Conservation (phyloP, 73 alveolate species). For the Stentor roeselii region DNA sequence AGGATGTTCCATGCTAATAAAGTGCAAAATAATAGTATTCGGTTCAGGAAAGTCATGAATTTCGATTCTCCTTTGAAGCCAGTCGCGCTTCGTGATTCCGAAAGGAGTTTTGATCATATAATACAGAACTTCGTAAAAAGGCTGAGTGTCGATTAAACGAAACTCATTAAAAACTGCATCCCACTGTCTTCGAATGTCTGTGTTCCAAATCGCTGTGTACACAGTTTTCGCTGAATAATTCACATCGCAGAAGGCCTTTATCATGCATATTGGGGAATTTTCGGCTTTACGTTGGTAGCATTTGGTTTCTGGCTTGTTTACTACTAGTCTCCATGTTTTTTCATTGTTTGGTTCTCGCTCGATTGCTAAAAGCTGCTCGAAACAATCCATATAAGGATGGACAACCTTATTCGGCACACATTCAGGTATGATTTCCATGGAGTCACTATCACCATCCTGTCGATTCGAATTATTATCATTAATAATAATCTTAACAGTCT, state of each 20-base stretch:
- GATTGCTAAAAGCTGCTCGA: slow-evolving; percentile 7
- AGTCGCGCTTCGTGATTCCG: slow-evolving; percentile 43
- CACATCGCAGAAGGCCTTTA: slow-evolving; percentile 23
- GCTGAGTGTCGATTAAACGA: slow-evolving; percentile 31
- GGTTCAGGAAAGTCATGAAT: slow-evolving; percentile 40
- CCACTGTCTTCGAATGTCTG: slow-evolving; percentile 37
- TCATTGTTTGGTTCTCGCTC: slow-evolving; percentile 9
- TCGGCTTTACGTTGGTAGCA: neutral
- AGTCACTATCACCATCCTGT: neutral
- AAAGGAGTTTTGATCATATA: slow-evolving; percentile 43
- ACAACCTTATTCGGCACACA: neutral
- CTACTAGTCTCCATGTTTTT: slow-evolving; percentile 10
- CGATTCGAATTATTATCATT: neutral
- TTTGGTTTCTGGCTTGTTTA: slow-evolving; percentile 14
- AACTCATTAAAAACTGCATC: slow-evolving; percentile 38
- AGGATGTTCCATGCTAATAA: slow-evolving; percentile 41
- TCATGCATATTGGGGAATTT: slow-evolving; percentile 18
- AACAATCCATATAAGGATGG: neutral
- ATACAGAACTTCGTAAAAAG: slow-evolving; percentile 36
- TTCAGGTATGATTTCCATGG: neutral
- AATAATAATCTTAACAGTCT: neutral
- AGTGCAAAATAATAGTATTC: slow-evolving; percentile 23
- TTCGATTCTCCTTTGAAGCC: slow-evolving; percentile 40
- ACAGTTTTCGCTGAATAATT: slow-evolving; percentile 24
- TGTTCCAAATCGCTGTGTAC: slow-evolving; percentile 38